phyloP scores from a whole-genome alignment of 2,329 filamentous ascomycete genomes.

The Trichoderma guizhouense region DNA sequence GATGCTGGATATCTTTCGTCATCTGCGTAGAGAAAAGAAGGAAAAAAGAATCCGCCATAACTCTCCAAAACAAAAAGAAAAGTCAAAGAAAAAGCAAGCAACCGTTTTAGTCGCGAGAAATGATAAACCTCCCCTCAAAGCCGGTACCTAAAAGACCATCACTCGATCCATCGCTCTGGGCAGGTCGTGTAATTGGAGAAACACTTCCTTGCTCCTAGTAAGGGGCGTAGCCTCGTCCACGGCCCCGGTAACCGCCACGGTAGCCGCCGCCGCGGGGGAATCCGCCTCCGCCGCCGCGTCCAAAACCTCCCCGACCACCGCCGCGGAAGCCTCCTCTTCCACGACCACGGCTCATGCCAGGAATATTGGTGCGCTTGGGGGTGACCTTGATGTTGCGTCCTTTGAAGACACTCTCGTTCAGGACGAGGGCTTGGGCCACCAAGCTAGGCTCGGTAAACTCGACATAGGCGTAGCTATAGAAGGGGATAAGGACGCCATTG shows the following conservation, averaged over 20 bases:
- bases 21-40: not conserved
- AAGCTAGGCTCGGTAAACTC: conserved; percentile 94
- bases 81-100: not conserved
- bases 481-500: not conserved
- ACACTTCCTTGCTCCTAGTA: conserved; percentile 51
- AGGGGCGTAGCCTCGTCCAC: conserved; percentile 61
- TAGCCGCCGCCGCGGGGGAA: conserved; percentile 56
- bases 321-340: conserved; percentile 55
- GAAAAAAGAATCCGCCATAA: not conserved
- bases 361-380: conserved; percentile 94
- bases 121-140: conserved; percentile 11
- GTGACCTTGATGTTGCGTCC: conserved; percentile 91
- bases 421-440: conserved; percentile 86
- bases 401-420: conserved; percentile 96
- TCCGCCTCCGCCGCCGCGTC: conserved; percentile 46
- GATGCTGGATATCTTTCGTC: conserved; percentile 16
- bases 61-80: conserved; percentile 8
- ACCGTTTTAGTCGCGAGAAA: conserved; percentile 4
- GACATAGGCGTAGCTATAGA: conserved; percentile 87
- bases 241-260: conserved; percentile 64
- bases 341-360: conserved; percentile 84
- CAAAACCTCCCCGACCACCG: conserved; percentile 41
- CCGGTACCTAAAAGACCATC: not conserved
- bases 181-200: conserved; percentile 23
- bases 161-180: conserved; percentile 21